A percentile compares a stretch with the other conserved stretches of the same genome.
These are phyloP conservation scores for Clonostachys sp. DNA, from an alignment of 2,329 filamentous ascomycete species.

Conservation along the genomic window DNA sequence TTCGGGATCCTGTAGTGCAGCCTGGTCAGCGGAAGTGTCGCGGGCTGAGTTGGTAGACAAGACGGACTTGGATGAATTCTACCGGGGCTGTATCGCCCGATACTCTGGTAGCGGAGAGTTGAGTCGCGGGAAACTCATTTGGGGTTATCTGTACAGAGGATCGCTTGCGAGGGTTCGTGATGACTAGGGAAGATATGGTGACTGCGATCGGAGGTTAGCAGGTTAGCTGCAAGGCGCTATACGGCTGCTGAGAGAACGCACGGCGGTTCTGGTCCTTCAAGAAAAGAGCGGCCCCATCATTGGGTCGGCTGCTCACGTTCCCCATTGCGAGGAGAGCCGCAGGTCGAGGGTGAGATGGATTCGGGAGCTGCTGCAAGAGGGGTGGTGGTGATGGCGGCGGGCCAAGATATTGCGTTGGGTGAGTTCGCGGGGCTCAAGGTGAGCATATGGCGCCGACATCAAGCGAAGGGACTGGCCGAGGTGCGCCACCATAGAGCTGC, in stretches of 20 bases:
- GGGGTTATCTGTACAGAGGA: conserved; percentile 74
- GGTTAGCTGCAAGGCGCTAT: neutral
- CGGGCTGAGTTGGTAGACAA: neutral
- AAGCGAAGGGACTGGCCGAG: too few relatives aligned
- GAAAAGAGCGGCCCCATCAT: conserved; percentile 76
- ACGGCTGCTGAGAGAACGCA: conserved; percentile 39
- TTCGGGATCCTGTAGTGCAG: conserved; percentile 68
- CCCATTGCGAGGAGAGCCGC: conserved; percentile 63
- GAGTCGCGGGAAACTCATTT: conserved; percentile 82
- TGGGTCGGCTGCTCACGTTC: conserved; percentile 82
- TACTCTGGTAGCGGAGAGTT: conserved; percentile 69
- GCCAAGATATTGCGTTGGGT: too few relatives aligned
- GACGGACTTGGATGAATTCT: conserved; percentile 84
- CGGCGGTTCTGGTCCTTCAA: conserved; percentile 89
- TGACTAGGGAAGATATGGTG: conserved; percentile 75
- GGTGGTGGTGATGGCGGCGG: neutral
- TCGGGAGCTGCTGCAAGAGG: neutral
- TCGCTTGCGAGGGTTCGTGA: conserved; percentile 76
- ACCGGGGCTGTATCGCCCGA: conserved; percentile 69
- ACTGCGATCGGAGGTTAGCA: conserved; percentile 48
- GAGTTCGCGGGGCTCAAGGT: neutral
- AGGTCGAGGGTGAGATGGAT: neutral
- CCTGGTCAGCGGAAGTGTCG: neutral
- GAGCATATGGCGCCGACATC: too few relatives aligned
- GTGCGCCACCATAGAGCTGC: too few relatives aligned